A percentile compares a stretch with the other conserved stretches of the same genome.
Conservation (phyloP, 805 yeast species). For the Ogataea nonfermentans region DNA sequence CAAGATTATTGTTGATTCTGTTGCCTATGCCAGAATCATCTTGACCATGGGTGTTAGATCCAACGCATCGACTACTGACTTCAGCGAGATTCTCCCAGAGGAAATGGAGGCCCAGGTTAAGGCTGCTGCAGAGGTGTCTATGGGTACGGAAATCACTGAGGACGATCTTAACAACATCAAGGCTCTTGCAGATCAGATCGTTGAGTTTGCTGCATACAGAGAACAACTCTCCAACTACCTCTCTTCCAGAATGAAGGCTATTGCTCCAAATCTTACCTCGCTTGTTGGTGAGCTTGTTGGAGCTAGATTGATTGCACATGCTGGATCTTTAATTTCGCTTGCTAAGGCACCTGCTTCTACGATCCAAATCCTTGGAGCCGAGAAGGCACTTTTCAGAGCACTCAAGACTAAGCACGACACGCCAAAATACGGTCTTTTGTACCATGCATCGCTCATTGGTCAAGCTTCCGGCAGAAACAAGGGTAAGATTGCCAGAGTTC, state of each 20-base stretch:
- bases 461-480: conserved; percentile 98
- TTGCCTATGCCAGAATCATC: conserved; percentile 92
- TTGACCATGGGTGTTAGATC: conserved; percentile 92
- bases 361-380: conserved; percentile 97
- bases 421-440: conserved; percentile 95
- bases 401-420: conserved; percentile 98
- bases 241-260: conserved; percentile 94
- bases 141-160: conserved; percentile 99
- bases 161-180: conserved; percentile 83
- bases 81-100: conserved; percentile 88
- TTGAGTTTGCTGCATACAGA: conserved; percentile 93
- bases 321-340: conserved; percentile 90
- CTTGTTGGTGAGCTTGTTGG: conserved; percentile 98
- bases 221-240: conserved; percentile 92
- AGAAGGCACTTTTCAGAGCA: conserved; percentile 98
- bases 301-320: conserved; percentile 96
- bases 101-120: conserved; percentile 89
- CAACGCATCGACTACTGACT: conserved; percentile 85
- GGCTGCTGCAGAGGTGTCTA: conserved; percentile 96
- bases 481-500: conserved; percentile 98
- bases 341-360: conserved; percentile 99
- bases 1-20: conserved; percentile 92
- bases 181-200: conserved; percentile 92
- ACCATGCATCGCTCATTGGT: conserved; percentile 96
- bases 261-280: conserved; percentile 95